Evolutionary conservation across 768 basidiomycete species (phyloP), one percentile per base, ranked within the genome.

Genomic region (Termitomyces sp.): DNA sequence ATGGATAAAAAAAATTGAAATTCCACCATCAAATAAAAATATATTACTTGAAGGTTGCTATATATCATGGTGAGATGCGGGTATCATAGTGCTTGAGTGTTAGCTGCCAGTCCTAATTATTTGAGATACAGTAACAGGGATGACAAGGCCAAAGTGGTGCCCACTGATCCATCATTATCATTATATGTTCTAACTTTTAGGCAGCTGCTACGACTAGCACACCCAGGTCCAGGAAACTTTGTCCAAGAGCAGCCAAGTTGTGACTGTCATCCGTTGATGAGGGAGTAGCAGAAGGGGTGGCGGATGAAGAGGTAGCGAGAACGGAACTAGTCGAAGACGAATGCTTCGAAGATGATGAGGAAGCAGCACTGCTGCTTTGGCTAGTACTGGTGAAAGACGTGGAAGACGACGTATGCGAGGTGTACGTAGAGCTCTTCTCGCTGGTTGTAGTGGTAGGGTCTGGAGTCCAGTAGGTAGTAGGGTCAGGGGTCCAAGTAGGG

Each of bases 401-500:
- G 36, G 51, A 50, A 16, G 57, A 49, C 14, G 55, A 42, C 16
- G 40, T 44, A 26, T 30, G 22, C 20, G 54, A 33, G 26, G 39
- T 62, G 24, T 51, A 56, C 22, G 49, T 58, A 40, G 37, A 18
- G 32, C 39, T 33, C 36, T 53, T 56, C 18, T 27, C 56, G n/a
- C 27, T 53, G 44, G 62, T 56, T 4, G 58, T 49, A 26, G 62
- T 53, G 27, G 52, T 59, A 22, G 54, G 61, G 27, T 58, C 55
- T 53, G 67, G 57, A 16, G 62, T 65, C 45, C 51, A 52, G 16
- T 39, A 52, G 14, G 58, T 57, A 20, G 46, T 59, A 36, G 61
- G 61, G 20, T 58, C 55, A 54, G 67, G 57, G n/a, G 62, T 65
- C 45, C 57, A 54, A n/a, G 50, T 50, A 18, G 61, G 45, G 7